phyloP scores from a whole-genome alignment of 2,329 filamentous ascomycete species.

The Aureobasidium sp. region DNA sequence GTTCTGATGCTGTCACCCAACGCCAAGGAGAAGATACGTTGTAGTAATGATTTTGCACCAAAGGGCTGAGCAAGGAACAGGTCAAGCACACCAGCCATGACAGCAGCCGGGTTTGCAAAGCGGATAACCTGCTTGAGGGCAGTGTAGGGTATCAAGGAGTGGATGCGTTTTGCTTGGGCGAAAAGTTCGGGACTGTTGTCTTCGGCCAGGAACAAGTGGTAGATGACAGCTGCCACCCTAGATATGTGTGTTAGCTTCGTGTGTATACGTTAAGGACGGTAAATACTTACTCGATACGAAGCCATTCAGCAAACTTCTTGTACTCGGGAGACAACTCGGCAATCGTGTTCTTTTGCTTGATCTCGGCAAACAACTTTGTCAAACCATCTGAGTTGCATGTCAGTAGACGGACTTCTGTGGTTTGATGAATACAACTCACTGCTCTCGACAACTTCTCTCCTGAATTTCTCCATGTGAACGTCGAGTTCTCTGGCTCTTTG shows the following conservation, averaged over 20 bases:
- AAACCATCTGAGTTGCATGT: conserved; percentile 58
- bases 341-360: conserved; percentile 82
- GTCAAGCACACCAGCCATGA: conserved; percentile 93
- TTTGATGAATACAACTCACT: conserved; percentile 47
- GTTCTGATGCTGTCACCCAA: conserved; percentile 82
- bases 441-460: conserved; percentile 60
- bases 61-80: conserved; percentile 95
- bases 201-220: conserved; percentile 94
- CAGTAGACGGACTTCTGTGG: not conserved
- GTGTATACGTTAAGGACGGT: not conserved
- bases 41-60: conserved; percentile 79
- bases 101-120: conserved; percentile 89
- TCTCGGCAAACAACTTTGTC: conserved; percentile 86
- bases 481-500: conserved; percentile 87
- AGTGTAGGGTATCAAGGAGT: conserved; percentile 88
- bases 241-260: not conserved
- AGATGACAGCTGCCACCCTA: conserved; percentile 83
- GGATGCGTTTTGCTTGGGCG: conserved; percentile 86
- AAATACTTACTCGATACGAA: conserved; percentile 68
- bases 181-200: conserved; percentile 97
- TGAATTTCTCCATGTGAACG: conserved; percentile 88
- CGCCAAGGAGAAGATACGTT: conserved; percentile 88
- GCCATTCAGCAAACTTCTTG: conserved; percentile 96
- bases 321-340: conserved; percentile 88
- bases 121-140: conserved; percentile 95